phyloP scores from a whole-genome alignment of 345 rosid genomes.

The Aquilaria yunnanensis region DNA sequence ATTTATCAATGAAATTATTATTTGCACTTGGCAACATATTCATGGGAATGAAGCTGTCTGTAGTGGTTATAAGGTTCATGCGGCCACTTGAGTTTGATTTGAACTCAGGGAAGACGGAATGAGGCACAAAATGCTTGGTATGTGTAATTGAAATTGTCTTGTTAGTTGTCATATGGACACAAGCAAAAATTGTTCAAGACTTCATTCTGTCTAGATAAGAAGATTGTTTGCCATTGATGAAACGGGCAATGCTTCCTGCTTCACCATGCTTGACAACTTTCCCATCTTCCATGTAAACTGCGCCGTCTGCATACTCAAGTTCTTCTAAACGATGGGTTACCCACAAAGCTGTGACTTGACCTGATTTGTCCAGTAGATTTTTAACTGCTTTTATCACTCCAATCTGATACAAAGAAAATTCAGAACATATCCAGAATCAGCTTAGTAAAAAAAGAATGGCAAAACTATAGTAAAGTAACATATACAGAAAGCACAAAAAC shows the following conservation, averaged over 20 bases:
- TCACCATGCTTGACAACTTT: conserved; percentile 60
- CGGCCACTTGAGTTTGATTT: no score
- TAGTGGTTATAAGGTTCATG: no score
- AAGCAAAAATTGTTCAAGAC: conserved; percentile 19
- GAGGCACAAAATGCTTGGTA: no score
- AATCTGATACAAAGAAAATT: conserved; percentile 27
- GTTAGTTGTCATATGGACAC: no score
- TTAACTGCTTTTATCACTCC: conserved; percentile 89
- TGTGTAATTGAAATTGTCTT: no score
- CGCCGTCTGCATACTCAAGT: conserved; percentile 83
- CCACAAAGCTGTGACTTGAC: conserved; percentile 82
- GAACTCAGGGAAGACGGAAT: no score
- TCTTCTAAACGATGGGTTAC: conserved; percentile 95
- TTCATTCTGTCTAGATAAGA: conserved; percentile 42
- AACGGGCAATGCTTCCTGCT: conserved; percentile 45
- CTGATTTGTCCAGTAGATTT: conserved; percentile 42
- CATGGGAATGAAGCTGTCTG: no score
- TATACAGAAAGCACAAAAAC: not conserved
- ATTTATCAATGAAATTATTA: no score
- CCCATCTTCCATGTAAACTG: conserved; percentile 83
- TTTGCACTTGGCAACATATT: no score
- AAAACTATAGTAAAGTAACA: not conserved
- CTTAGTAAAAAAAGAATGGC: not conserved
- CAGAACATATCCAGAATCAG: conserved; percentile 4
- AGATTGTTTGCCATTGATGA: conserved; percentile 56